Conservation (phyloP, 2,329 filamentous ascomycete species). For the Aspergillus fumigatiaffinis region DNA sequence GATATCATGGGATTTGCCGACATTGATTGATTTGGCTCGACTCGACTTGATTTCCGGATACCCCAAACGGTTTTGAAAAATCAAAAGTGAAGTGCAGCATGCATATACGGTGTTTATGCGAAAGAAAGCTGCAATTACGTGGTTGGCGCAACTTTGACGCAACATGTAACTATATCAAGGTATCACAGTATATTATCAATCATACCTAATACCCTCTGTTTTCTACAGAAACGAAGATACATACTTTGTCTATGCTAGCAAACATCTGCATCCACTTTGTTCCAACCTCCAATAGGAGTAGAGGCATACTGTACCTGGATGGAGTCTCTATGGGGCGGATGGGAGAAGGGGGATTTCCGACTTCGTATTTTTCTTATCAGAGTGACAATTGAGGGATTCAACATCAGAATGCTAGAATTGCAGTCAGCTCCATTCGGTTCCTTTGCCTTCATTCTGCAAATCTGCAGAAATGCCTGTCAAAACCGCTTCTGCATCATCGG, state of each 20-base stretch:
- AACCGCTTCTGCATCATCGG: neutral
- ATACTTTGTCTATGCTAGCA: neutral
- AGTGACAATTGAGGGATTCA: neutral
- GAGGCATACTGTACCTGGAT: neutral
- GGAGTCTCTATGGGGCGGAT: neutral
- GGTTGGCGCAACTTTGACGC: neutral
- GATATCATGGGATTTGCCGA: conserved; percentile 43
- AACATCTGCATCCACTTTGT: neutral
- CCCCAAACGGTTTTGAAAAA: conserved; percentile 3
- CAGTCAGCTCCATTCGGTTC: neutral
- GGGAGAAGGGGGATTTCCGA: conserved; percentile 5
- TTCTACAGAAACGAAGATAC: neutral
- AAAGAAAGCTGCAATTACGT: neutral
- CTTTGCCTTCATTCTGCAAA: neutral
- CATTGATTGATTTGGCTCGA: conserved; percentile 28
- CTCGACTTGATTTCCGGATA: conserved; percentile 7
- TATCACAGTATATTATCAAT: neutral
- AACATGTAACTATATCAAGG: neutral
- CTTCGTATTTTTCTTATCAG: neutral
- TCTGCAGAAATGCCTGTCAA: neutral
- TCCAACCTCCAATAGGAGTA: neutral
- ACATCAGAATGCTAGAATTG: neutral
- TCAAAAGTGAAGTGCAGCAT: conserved; percentile 1
- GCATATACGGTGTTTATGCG: conserved; percentile 9
- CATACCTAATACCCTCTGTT: neutral